Conservation (phyloP, 2,329 filamentous ascomycete genomes). For the Trichoderma guizhouense region DNA sequence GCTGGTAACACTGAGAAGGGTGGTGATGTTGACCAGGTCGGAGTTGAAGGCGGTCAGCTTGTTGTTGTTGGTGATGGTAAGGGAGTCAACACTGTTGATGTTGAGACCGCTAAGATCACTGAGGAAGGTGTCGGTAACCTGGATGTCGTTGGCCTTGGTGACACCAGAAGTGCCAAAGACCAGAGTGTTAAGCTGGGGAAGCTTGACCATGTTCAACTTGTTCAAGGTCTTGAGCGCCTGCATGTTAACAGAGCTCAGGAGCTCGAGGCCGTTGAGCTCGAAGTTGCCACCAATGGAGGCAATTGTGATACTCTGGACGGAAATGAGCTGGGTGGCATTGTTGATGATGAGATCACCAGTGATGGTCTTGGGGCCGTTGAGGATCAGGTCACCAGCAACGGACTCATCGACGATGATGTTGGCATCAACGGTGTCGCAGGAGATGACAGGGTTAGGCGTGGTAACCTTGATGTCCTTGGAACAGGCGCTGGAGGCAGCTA, state of each 20-base stretch:
- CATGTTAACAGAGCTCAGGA: constrained; percentile 67
- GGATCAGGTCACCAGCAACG: constrained; percentile 54
- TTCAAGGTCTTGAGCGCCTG: constrained; percentile 61
- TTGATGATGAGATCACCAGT: constrained; percentile 60
- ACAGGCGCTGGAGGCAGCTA: constrained; percentile 27
- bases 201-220: constrained; percentile 66
- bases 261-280: constrained; percentile 63
- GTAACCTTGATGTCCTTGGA: constrained; percentile 59
- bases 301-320: constrained; percentile 60
- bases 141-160: constrained; percentile 63
- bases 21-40: constrained; percentile 71
- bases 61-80: constrained; percentile 89
- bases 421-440: constrained; percentile 68
- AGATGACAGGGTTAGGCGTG: constrained; percentile 58
- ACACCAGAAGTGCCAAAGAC: constrained; percentile 55
- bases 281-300: constrained; percentile 67
- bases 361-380: constrained; percentile 59
- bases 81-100: constrained; percentile 64
- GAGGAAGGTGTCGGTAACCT: constrained; percentile 84
- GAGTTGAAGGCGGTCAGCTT: constrained; percentile 74
- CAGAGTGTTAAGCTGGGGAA: constrained; percentile 56
- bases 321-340: constrained; percentile 56
- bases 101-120: constrained; percentile 76
- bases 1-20: constrained; percentile 68
- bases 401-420: constrained; percentile 60